Percentiles rank a stretch among this genome's conserved stretches.
These are phyloP conservation scores for Tremella mesenterica DNA, from an alignment of 768 basidiomycete genomes.

Conservation along the genomic window DNA sequence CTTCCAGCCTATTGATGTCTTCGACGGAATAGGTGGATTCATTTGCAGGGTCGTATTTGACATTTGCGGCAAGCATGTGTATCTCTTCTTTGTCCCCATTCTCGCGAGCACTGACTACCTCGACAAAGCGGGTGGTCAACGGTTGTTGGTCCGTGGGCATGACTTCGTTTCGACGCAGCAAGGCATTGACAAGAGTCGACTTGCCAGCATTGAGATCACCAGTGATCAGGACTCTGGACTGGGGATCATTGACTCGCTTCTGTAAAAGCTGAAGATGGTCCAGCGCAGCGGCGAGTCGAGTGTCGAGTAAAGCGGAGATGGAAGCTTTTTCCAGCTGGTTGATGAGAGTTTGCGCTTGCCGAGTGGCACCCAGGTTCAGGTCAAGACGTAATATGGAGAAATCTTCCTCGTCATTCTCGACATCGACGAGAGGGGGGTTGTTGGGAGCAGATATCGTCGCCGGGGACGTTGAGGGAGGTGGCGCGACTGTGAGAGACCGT, in stretches of 20 bases:
- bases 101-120: slow-evolving; percentile 53
- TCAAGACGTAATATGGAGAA: slow-evolving; percentile 87
- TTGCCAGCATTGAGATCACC: slow-evolving; percentile 98
- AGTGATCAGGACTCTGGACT: slow-evolving; percentile 92
- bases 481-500: slow-evolving; percentile 53
- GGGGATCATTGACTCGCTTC: slow-evolving; percentile 76
- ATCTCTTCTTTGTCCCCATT: slow-evolving; percentile 36
- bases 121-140: slow-evolving; percentile 92
- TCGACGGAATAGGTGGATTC: slow-evolving; percentile 66
- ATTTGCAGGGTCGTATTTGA: slow-evolving; percentile 60
- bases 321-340: slow-evolving; percentile 86
- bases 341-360: slow-evolving; percentile 60
- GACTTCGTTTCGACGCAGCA: slow-evolving; percentile 69
- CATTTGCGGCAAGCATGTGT: slow-evolving; percentile 48
- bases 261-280: slow-evolving; percentile 77
- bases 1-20: slow-evolving; percentile 62
- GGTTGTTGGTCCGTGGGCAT: slow-evolving; percentile 99
- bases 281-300: slow-evolving; percentile 64
- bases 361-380: slow-evolving; percentile 72
- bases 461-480: slow-evolving; percentile 11
- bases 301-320: slow-evolving; percentile 82
- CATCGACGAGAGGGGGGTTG: slow-evolving; percentile 27
- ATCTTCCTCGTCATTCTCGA: slow-evolving; percentile 47
- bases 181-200: slow-evolving; percentile 93
- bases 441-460: neutral